A percentile compares a stretch with the other conserved stretches of the same genome.
These are phyloP conservation scores for Galerina sulciceps DNA, from an alignment of 768 basidiomycete genomes.

Conservation along the genomic window DNA sequence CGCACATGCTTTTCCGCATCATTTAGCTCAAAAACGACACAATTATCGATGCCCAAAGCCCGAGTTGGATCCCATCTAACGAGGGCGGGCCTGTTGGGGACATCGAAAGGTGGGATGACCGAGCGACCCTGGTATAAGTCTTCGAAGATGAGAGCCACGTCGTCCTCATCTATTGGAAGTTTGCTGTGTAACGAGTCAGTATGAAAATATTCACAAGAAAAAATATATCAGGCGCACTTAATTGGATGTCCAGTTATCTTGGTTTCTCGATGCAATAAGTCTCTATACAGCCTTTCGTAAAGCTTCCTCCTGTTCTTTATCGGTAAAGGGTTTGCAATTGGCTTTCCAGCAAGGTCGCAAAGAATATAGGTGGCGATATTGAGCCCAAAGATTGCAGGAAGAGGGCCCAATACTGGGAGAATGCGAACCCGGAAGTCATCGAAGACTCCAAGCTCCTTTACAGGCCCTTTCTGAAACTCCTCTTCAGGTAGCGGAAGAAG, in stretches of 20 bases:
- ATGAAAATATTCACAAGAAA: not conserved
- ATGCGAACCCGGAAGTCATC: slow-evolving; percentile 95
- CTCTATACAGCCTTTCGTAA: slow-evolving; percentile 79
- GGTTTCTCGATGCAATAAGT: slow-evolving; percentile 76
- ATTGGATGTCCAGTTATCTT: slow-evolving; percentile 64
- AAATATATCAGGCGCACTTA: slow-evolving; percentile 49
- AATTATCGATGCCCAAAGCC: slow-evolving; percentile 77
- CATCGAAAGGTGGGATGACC: slow-evolving; percentile 74
- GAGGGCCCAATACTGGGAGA: slow-evolving; percentile 85
- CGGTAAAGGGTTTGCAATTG: slow-evolving; percentile 81
- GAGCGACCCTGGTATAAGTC: slow-evolving; percentile 84
- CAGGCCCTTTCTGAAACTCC: slow-evolving; percentile 87
- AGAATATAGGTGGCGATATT: slow-evolving; percentile 89
- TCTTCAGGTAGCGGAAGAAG: slow-evolving; percentile 90
- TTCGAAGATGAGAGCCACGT: slow-evolving; percentile 84
- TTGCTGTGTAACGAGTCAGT: slow-evolving; percentile 44
- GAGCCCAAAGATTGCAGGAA: slow-evolving; percentile 91
- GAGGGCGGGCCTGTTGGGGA: slow-evolving; percentile 74
- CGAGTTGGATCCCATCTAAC: slow-evolving; percentile 78
- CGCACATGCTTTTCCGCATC: slow-evolving; percentile 73
- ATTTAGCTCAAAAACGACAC: slow-evolving; percentile 78
- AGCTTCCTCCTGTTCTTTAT: slow-evolving; percentile 86
- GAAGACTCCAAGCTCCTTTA: slow-evolving; percentile 88
- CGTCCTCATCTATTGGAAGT: slow-evolving; percentile 82
- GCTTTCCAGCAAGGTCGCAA: slow-evolving; percentile 83